Evolutionary conservation across 1,139 yeast species (phyloP).

Genomic region (Taphrina sp.): DNA sequence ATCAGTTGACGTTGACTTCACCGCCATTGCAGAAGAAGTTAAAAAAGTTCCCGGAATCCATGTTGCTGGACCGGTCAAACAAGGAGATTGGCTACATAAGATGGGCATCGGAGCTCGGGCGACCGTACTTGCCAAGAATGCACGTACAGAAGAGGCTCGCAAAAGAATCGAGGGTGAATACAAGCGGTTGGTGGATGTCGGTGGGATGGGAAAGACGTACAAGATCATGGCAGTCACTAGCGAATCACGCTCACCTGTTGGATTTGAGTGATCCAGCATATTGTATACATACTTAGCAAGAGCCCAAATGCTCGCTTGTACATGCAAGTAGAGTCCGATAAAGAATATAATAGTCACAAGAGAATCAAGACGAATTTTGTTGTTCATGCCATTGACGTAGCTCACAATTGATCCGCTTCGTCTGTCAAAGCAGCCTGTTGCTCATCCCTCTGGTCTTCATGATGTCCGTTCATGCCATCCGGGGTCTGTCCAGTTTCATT

Average conservation of each 20-base stretch:
- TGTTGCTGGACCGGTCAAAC: constrained; percentile 62
- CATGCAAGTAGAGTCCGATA: no score
- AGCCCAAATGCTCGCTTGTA: no score
- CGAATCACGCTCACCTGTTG: constrained; percentile 52
- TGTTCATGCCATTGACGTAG: no score
- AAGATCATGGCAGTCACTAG: constrained; percentile 69
- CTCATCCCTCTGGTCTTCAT: no score
- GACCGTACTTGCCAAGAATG: constrained; percentile 44
- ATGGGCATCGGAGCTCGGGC: constrained; percentile 76
- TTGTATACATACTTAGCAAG: no score
- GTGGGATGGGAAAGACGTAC: constrained; percentile 74
- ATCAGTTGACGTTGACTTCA: constrained; percentile 81
- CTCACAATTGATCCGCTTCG: no score
- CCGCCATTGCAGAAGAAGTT: constrained; percentile 52
- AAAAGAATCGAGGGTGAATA: constrained; percentile 57
- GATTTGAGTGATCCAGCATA: constrained; percentile 54
- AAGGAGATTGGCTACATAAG: constrained; percentile 76
- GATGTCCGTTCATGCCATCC: no score
- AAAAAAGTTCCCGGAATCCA: constrained; percentile 43
- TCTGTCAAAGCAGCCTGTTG: no score
- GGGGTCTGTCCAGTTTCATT: no score
- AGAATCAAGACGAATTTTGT: no score
- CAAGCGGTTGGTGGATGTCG: constrained; percentile 61
- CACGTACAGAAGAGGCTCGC: constrained; percentile 43
- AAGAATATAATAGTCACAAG: no score